These are phyloP conservation scores for Hansenula lynferdii DNA, from an alignment of 1,139 yeast genomes.

Conservation along the genomic window DNA sequence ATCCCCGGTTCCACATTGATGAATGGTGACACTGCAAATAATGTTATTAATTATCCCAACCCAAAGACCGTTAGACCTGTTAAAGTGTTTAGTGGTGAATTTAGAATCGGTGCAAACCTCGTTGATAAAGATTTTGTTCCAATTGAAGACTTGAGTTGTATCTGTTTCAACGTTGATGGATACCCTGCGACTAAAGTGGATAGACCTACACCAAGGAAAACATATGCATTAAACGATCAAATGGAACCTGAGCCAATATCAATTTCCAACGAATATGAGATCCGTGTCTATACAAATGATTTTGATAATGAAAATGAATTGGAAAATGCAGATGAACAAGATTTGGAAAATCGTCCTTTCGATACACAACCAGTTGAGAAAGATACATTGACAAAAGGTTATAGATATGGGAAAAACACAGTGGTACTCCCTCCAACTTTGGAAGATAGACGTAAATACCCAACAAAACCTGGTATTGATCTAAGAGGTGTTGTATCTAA, in stretches of 20 bases:
- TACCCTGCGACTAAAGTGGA: conserved; percentile 60
- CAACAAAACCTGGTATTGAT: conserved; percentile 49
- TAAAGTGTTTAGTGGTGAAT: conserved; percentile 30
- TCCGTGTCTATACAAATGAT: conserved; percentile 23
- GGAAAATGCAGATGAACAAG: conserved; percentile 18
- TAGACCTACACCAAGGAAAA: conserved; percentile 30
- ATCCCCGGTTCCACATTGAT: conserved; percentile 11
- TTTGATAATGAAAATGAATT: conserved; percentile 24
- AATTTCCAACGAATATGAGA: conserved; percentile 25
- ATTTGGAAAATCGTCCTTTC: conserved; percentile 9
- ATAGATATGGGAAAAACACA: conserved; percentile 63
- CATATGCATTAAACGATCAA: conserved; percentile 21
- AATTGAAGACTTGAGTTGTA: conserved; percentile 23
- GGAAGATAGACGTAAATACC: conserved; percentile 35
- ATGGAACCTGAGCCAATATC: conserved; percentile 23
- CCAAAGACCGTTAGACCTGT: conserved; percentile 29
- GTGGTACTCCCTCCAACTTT: conserved; percentile 44
- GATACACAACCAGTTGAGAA: conserved; percentile 25
- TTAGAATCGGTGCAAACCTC: conserved; percentile 35
- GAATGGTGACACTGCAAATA: conserved; percentile 7
- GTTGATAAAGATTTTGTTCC: conserved; percentile 11
- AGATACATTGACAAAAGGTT: conserved; percentile 42
- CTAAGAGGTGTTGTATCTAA: conserved; percentile 55
- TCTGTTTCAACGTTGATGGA: conserved; percentile 52
- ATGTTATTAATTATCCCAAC: conserved; percentile 8